A percentile compares a stretch with the other conserved stretches of the same genome.
These are phyloP conservation scores for Litsea cubeba DNA, from an alignment of 164 flowering plant species.

Conservation along the genomic window DNA sequence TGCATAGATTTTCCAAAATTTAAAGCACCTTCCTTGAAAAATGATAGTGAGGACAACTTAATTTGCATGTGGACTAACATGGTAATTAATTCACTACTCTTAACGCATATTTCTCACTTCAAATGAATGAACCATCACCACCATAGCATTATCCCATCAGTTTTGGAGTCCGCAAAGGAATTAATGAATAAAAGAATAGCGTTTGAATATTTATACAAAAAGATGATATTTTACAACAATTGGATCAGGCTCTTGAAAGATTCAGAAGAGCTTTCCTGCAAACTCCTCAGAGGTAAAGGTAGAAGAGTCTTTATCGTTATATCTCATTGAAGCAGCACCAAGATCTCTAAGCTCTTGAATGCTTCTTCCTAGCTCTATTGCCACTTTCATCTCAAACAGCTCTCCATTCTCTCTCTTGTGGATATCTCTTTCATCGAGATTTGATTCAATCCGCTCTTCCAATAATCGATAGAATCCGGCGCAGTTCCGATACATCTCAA, in stretches of 20 bases:
- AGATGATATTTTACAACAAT: no score
- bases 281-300: background rate
- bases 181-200: no score
- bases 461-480: slow-evolving; percentile 33
- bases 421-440: slow-evolving; percentile 11
- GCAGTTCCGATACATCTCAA: slow-evolving; percentile 46
- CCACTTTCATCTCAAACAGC: slow-evolving; percentile 46
- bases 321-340: slow-evolving; percentile 5
- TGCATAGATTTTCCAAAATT: no score
- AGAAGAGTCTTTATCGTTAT: background rate
- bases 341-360: slow-evolving; percentile 33
- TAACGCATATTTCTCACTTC: background rate
- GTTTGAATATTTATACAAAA: no score
- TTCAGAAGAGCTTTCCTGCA: background rate
- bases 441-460: slow-evolving; percentile 32
- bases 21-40: no score
- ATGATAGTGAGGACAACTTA: no score
- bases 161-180: no score
- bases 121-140: background rate
- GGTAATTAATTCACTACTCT: no score
- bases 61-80: no score
- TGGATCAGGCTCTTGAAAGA: no score
- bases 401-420: slow-evolving; percentile 44
- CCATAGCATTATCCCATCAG: no score
- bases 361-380: slow-evolving; percentile 43